Evolutionary conservation across 352 stramenopile species (phyloP), one percentile per base, ranked within the genome.

Genomic region (Globisporangium spinosum): DNA sequence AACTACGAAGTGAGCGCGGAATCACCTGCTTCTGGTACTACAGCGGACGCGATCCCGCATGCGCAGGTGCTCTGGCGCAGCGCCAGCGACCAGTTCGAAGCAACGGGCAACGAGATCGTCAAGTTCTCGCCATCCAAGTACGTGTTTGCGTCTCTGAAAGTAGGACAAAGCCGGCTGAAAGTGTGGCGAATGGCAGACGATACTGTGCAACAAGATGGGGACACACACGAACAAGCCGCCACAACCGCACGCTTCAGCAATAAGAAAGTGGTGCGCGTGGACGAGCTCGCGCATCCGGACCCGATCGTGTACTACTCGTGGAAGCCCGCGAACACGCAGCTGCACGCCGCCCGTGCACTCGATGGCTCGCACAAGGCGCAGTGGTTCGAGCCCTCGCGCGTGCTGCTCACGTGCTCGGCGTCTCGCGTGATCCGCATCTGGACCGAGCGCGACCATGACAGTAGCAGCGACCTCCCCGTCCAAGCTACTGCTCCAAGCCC

Each of bases 301-400:
- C 82, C 77, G 15, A 79, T 95, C 35, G 82, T 87, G 27, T 93
- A 91, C 65, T 85, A 88, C 60, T 89, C 85, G 34, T 95, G 87
- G 87, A 95, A 92, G 74, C 85, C 85, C 3, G 77, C 87, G 5
- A 86, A 75, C 51, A 84, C 75, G 20, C 84, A 86, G 49, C 82
- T 81, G 58, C 80, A 80, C 53, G 78, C 81, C 1, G 76, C 70
- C 0, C 53, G 80, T 29, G 80, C 88, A 67, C 78, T 79, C 59
- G 83, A 94, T 58, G 87, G 84, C 0, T 77, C 72, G 3, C 73
- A 74, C 49, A 81, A 83, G 47, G 79, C 87, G 49, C 75, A 87
- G 56, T 93, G 87, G 87, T 91, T 90, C 61, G 82, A 95, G 54
- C 83, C 85, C 0, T 69, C 75, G 58, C 80, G 85, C 2, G 86